Evolutionary conservation across 768 basidiomycete genomes (phyloP).

Genomic region (Boletus edulis): DNA sequence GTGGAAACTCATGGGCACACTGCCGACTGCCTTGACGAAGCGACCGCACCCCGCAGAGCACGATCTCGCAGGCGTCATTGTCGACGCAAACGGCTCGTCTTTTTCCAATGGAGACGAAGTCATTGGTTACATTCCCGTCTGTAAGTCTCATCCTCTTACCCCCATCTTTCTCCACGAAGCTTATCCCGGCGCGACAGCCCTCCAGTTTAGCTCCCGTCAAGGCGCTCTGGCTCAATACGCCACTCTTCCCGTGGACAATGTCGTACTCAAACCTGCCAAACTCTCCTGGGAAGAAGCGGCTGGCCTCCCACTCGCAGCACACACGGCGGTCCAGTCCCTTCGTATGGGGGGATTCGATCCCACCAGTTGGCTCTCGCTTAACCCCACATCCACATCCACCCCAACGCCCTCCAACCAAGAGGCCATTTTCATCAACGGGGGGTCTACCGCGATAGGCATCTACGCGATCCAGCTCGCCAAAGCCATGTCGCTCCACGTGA

Average conservation of each 20-base stretch:
- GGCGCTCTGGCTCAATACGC: constrained; percentile 62
- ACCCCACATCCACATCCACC: neutral
- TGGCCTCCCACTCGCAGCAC: constrained; percentile 53
- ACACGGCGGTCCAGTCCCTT: constrained; percentile 60
- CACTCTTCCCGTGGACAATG: constrained; percentile 45
- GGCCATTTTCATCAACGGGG: constrained; percentile 67
- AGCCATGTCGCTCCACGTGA: constrained; percentile 54
- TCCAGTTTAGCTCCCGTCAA: constrained; percentile 38
- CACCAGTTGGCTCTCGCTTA: neutral
- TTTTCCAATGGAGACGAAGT: constrained; percentile 62
- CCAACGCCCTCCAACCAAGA: constrained; percentile 31
- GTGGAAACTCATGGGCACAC: constrained; percentile 51
- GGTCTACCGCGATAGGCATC: constrained; percentile 65
- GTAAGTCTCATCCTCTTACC: constrained; percentile 21
- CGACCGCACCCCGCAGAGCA: constrained; percentile 55
- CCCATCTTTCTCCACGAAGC: neutral
- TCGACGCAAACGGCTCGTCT: constrained; percentile 48
- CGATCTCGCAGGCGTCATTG: constrained; percentile 65
- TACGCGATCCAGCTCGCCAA: constrained; percentile 75
- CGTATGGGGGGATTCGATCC: constrained; percentile 48
- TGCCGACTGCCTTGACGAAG: constrained; percentile 46
- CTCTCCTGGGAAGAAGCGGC: constrained; percentile 58
- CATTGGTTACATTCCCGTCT: constrained; percentile 49
- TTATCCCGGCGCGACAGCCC: constrained; percentile 8
- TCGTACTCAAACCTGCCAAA: constrained; percentile 39